Evolutionary conservation across 2,329 filamentous ascomycete species (phyloP).

Genomic region (Stylonectria norvegica): DNA sequence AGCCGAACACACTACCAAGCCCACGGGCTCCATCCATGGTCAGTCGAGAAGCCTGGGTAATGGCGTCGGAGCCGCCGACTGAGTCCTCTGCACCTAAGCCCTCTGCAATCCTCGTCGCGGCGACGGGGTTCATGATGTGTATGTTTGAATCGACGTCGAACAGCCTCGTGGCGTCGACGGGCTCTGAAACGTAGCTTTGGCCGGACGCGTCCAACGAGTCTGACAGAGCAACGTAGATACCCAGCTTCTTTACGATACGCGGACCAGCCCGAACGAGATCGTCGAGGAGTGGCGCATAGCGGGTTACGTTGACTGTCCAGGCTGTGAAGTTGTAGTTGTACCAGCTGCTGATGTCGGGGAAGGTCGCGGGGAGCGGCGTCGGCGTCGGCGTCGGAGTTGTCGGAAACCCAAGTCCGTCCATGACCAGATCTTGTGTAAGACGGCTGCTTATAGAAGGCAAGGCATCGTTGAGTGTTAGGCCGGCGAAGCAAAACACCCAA

Average conservation of each 20-base stretch:
- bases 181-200: constrained; percentile 17
- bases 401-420: constrained; percentile 22
- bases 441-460: no score
- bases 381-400: neutral
- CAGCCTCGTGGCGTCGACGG: constrained; percentile 19
- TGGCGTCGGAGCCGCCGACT: constrained; percentile 12
- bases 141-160: constrained; percentile 22
- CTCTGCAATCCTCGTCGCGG: constrained; percentile 1
- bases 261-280: constrained; percentile 68
- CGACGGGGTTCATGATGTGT: constrained; percentile 29
- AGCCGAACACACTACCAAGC: constrained; percentile 82
- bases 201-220: constrained; percentile 59
- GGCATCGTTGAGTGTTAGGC: no score
- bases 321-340: constrained; percentile 52
- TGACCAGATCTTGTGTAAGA: no score
- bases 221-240: constrained; percentile 58
- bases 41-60: constrained; percentile 41
- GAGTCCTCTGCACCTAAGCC: constrained; percentile 10
- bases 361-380: constrained; percentile 17
- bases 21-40: constrained; percentile 62
- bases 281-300: constrained; percentile 61
- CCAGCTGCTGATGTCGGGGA: constrained; percentile 10
- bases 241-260: constrained; percentile 65
- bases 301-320: constrained; percentile 58
- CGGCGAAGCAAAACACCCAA: no score